These are phyloP conservation scores for Corinectria fuckeliana DNA, from an alignment of 2,329 filamentous ascomycete genomes.

Conservation along the genomic window DNA sequence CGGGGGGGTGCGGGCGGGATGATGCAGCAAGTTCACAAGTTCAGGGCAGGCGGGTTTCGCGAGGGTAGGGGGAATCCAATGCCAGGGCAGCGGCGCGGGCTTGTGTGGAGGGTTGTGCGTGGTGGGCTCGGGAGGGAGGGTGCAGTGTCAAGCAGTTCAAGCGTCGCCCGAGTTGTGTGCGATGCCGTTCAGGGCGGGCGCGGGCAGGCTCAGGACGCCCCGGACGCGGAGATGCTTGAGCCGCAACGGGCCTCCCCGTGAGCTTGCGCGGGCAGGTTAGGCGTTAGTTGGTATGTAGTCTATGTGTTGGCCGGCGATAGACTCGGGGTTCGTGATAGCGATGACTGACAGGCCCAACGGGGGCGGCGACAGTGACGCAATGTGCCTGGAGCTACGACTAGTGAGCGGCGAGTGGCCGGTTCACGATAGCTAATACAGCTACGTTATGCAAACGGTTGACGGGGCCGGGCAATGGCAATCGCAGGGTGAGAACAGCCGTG, in stretches of 20 bases:
- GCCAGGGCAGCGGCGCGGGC: constrained; percentile 17
- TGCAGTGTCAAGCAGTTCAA: constrained; percentile 2
- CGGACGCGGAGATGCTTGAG: constrained; percentile 35
- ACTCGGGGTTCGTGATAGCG: constrained; percentile 19
- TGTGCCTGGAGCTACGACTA: constrained; percentile 37
- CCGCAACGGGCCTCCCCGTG: constrained; percentile 32
- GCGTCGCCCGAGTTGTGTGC: constrained; percentile 1
- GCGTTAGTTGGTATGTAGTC: neutral
- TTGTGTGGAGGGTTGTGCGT: constrained; percentile 12
- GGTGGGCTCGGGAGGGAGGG: neutral
- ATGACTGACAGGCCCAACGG: constrained; percentile 33
- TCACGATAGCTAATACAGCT: constrained; percentile 39
- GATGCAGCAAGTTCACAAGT: neutral
- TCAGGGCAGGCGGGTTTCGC: constrained; percentile 21
- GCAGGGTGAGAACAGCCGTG: constrained; percentile 11
- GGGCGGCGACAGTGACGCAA: constrained; percentile 38
- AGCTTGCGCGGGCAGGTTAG: neutral
- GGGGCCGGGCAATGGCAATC: constrained; percentile 13
- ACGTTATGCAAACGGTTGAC: constrained; percentile 38
- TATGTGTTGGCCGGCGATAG: constrained; percentile 1
- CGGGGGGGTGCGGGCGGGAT: constrained; percentile 32
- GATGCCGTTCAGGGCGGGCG: constrained; percentile 7
- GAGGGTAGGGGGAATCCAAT: constrained; percentile 25
- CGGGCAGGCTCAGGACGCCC: constrained; percentile 34
- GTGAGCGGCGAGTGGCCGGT: constrained; percentile 32